Percentiles rank a stretch among this genome's conserved stretches.
Conservation (phyloP, 2,329 filamentous ascomycete genomes). For the Aspergillus jensenii region DNA sequence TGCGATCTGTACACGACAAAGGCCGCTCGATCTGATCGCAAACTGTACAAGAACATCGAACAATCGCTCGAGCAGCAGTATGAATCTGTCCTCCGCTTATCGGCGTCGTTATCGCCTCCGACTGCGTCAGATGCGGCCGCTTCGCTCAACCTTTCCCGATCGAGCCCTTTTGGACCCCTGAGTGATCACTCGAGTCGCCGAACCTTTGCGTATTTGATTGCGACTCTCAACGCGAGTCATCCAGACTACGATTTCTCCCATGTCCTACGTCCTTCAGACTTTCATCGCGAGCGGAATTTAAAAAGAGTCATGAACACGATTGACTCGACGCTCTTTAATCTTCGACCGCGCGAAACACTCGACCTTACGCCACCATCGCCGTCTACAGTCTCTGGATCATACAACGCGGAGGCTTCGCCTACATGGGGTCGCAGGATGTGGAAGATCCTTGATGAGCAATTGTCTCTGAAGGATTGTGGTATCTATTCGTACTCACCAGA, state of each 20-base stretch:
- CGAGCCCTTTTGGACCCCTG: slow-evolving; percentile 88
- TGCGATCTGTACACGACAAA: slow-evolving; percentile 98
- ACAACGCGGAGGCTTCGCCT: slow-evolving; percentile 54
- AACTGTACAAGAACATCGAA: slow-evolving; percentile 94
- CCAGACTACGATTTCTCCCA: slow-evolving; percentile 97
- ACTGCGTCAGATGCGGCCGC: slow-evolving; percentile 68
- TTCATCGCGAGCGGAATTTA: slow-evolving; percentile 78
- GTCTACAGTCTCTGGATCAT: slow-evolving; percentile 45
- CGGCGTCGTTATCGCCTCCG: slow-evolving; percentile 82
- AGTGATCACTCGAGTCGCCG: slow-evolving; percentile 84
- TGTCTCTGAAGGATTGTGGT: slow-evolving; percentile 84
- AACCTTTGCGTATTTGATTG: slow-evolving; percentile 94
- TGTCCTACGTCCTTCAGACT: slow-evolving; percentile 83
- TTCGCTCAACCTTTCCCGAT: slow-evolving; percentile 73
- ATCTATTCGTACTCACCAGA: slow-evolving; percentile 88
- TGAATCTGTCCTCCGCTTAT: slow-evolving; percentile 80
- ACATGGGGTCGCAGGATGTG: slow-evolving; percentile 90
- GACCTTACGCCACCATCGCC: slow-evolving; percentile 43
- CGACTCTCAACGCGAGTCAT: slow-evolving; percentile 93
- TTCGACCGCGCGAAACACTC: slow-evolving; percentile 63
- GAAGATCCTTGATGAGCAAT: slow-evolving; percentile 89
- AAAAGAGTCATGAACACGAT: slow-evolving; percentile 81
- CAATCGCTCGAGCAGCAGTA: slow-evolving; percentile 88
- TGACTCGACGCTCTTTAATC: slow-evolving; percentile 82
- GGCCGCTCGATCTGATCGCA: slow-evolving; percentile 92